A percentile compares a stretch with the other conserved stretches of the same genome.
Evolutionary conservation across 371 early-diverging fungal species (phyloP).

Genomic region (Zychaea mexicana): DNA sequence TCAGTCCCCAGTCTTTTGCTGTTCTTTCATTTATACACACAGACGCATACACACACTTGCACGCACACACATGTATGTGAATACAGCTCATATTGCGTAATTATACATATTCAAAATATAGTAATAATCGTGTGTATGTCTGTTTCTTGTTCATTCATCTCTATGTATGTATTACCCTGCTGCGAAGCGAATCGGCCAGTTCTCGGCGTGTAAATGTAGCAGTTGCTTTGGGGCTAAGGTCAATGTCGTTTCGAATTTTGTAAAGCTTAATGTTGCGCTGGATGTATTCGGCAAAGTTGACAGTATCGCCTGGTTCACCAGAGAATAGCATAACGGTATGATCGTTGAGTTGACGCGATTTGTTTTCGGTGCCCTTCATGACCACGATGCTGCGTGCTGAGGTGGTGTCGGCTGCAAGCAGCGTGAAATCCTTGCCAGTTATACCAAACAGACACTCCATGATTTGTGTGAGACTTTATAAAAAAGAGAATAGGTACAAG

Average conservation of each 20-base stretch:
- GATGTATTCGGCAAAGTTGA: slow-evolving; percentile 95
- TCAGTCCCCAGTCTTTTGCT: too few species aligned
- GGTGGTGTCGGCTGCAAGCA: slow-evolving; percentile 84
- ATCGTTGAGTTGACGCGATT: slow-evolving; percentile 80
- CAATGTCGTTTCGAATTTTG: slow-evolving; percentile 83
- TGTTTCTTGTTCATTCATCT: too few species aligned
- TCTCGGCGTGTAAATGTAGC: slow-evolving; percentile 87
- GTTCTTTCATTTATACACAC: too few species aligned
- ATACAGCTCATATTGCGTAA: too few species aligned
- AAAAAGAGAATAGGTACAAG: neutral
- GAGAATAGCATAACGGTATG: slow-evolving; percentile 83
- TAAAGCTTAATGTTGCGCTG: slow-evolving; percentile 93
- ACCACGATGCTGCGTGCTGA: slow-evolving; percentile 88
- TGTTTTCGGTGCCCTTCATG: slow-evolving; percentile 91
- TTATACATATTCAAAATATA: too few species aligned
- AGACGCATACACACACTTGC: too few species aligned
- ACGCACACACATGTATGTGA: too few species aligned
- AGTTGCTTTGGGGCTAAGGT: slow-evolving; percentile 79
- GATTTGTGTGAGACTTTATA: slow-evolving; percentile 6
- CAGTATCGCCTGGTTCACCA: slow-evolving; percentile 95
- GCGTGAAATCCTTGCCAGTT: slow-evolving; percentile 92
- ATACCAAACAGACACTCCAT: slow-evolving; percentile 95
- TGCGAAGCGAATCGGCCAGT: slow-evolving; percentile 85
- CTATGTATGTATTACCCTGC: too few species aligned
- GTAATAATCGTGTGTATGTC: too few species aligned